phyloP scores from a whole-genome alignment of 306 rosid species.

The Prunus mira region DNA sequence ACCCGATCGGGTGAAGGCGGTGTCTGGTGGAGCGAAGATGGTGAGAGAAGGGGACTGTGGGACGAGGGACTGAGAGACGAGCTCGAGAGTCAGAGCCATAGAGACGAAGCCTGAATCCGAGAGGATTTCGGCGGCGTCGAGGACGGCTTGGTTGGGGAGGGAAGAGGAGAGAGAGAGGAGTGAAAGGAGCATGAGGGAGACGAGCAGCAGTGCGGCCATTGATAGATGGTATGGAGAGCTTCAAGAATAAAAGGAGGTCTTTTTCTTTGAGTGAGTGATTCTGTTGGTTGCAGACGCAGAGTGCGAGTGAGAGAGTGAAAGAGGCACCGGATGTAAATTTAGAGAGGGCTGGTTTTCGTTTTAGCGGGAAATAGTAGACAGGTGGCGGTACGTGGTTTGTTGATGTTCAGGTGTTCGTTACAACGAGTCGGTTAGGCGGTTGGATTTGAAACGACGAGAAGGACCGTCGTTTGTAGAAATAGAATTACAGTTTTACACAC shows the following conservation, averaged over 20 bases:
- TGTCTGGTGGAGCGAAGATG: constrained; percentile 74
- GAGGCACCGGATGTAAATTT: neutral
- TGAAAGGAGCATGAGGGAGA: constrained; percentile 19
- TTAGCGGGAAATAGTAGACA: constrained; percentile 17
- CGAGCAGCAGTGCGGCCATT: constrained; percentile 47
- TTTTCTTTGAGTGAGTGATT: neutral
- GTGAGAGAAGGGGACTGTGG: constrained; percentile 58
- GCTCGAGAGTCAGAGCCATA: constrained; percentile 70
- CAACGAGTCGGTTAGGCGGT: neutral
- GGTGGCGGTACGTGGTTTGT: neutral
- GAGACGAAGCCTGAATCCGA: constrained; percentile 61
- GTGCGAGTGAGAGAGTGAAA: constrained; percentile 5
- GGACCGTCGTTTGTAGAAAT: neutral
- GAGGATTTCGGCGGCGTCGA: constrained; percentile 69
- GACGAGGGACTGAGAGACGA: constrained; percentile 42
- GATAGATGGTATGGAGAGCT: constrained; percentile 22
- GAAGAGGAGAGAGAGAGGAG: constrained; percentile 35
- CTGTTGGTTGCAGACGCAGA: neutral
- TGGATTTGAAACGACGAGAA: neutral
- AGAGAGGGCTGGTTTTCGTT: neutral
- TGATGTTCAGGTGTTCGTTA: neutral
- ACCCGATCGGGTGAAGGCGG: constrained; percentile 56
- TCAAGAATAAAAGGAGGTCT: neutral
- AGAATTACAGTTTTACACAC: no score
- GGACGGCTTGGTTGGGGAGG: constrained; percentile 41